Percentiles rank a stretch among this genome's conserved stretches.
These are phyloP conservation scores for Trichomonascus vanleenenianus DNA, from an alignment of 805 yeast species.

Conservation along the genomic window DNA sequence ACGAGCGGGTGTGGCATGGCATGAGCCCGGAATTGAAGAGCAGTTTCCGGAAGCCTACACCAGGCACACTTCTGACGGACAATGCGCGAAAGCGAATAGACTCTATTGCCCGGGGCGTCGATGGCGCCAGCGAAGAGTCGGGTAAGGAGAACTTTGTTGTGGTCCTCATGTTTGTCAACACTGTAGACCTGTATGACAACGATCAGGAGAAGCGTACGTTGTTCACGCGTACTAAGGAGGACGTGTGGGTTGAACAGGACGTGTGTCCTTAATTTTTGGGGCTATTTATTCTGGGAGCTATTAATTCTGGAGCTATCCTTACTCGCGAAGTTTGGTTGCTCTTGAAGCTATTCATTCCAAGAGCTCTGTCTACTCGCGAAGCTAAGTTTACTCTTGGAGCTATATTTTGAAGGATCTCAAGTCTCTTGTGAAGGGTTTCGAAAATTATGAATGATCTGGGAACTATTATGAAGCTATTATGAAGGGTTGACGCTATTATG, in stretches of 20 bases:
- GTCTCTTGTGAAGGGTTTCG: too few relatives aligned
- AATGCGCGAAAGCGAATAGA: slow-evolving; percentile 54
- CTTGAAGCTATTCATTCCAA: too few relatives aligned
- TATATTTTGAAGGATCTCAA: too few relatives aligned
- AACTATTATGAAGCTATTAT: too few relatives aligned
- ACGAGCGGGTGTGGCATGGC: slow-evolving; percentile 52
- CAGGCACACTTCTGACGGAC: slow-evolving; percentile 51
- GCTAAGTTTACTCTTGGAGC: too few relatives aligned
- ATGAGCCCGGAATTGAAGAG: slow-evolving; percentile 54
- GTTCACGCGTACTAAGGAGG: slow-evolving; percentile 42
- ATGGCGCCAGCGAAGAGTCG: slow-evolving; percentile 58
- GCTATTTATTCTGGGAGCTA: too few relatives aligned
- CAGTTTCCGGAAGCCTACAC: slow-evolving; percentile 65
- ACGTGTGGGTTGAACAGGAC: slow-evolving; percentile 69
- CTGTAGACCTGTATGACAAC: slow-evolving; percentile 62
- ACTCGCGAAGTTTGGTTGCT: too few relatives aligned
- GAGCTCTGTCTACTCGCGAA: too few relatives aligned
- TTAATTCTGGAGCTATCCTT: too few relatives aligned
- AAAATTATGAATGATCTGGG: too few relatives aligned
- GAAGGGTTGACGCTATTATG: too few relatives aligned
- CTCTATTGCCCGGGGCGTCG: slow-evolving; percentile 73
- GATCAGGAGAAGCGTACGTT: slow-evolving; percentile 42
- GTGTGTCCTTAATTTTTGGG: slow-evolving; percentile 63
- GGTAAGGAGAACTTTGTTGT: slow-evolving; percentile 60
- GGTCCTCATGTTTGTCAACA: slow-evolving; percentile 58